These are phyloP conservation scores for Blepharisma japonicum DNA, from an alignment of 73 alveolate species.

Conservation along the genomic window DNA sequence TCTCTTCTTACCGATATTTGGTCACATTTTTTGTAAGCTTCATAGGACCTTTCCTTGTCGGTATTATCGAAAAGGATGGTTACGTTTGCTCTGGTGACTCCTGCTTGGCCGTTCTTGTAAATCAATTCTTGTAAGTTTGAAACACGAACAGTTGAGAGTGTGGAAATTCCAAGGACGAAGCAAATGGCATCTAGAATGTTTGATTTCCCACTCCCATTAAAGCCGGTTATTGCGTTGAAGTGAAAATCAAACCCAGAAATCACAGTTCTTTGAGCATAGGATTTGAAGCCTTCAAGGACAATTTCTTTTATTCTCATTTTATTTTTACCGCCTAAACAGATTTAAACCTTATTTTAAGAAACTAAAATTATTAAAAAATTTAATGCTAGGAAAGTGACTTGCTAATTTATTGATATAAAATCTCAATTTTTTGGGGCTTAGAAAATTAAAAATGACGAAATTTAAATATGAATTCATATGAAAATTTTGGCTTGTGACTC, in stretches of 20 bases:
- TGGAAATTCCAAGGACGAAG: constrained; percentile 80
- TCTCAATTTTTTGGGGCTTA: too few species aligned
- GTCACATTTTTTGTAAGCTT: constrained; percentile 67
- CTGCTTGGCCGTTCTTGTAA: constrained; percentile 97
- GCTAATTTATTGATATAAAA: too few species aligned
- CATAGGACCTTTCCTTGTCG: constrained; percentile 74
- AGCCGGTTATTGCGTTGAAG: constrained; percentile 99
- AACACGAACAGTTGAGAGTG: constrained; percentile 87
- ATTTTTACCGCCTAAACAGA: too few species aligned
- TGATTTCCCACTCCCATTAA: constrained; percentile 98
- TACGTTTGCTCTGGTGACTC: constrained; percentile 97
- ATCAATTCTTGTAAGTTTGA: constrained; percentile 93
- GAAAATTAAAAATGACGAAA: too few species aligned
- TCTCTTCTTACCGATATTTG: constrained; percentile 46
- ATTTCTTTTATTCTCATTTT: constrained; percentile 88
- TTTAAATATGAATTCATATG: too few species aligned
- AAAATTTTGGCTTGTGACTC: too few species aligned
- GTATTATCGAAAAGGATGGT: constrained; percentile 93
- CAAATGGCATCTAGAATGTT: constrained; percentile 96
- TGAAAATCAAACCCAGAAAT: constrained; percentile 91
- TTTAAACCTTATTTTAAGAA: too few species aligned
- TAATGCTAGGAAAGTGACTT: too few species aligned
- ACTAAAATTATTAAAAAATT: too few species aligned
- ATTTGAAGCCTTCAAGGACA: constrained; percentile 84
- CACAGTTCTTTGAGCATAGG: constrained; percentile 83